Evolutionary conservation across 192 early-diverging fungal genomes (phyloP).

Genomic region (Coemansia sp.): DNA sequence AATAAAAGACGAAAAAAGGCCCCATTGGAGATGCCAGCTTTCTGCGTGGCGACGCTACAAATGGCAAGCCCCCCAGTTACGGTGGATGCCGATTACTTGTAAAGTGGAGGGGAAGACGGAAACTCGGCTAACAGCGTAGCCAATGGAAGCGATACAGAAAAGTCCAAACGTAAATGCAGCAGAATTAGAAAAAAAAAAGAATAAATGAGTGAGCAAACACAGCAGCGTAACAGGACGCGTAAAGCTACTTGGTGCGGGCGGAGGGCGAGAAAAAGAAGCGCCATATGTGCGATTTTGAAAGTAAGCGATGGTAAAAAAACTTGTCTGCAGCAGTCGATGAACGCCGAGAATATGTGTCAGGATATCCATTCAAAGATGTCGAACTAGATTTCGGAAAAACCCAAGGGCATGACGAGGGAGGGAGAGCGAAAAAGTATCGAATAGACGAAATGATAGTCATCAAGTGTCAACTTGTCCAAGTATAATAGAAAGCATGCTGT

Average conservation of each 20-base stretch:
- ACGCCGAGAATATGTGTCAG: too few relatives aligned
- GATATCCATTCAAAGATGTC: too few relatives aligned
- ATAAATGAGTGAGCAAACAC: neutral
- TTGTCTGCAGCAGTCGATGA: too few relatives aligned
- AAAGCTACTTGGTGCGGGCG: neutral
- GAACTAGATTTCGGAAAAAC: too few relatives aligned
- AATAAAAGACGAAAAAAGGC: neutral
- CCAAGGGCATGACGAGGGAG: too few relatives aligned
- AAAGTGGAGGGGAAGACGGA: neutral
- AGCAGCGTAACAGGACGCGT: neutral
- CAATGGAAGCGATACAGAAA: neutral
- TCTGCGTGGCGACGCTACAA: neutral
- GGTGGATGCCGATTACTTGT: neutral
- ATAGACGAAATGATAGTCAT: too few relatives aligned
- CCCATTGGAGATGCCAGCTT: too few relatives aligned
- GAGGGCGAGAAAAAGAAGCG: neutral
- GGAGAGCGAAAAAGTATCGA: too few relatives aligned
- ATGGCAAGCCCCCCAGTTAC: neutral
- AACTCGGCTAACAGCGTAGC: neutral
- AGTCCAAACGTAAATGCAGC: conserved; percentile 4
- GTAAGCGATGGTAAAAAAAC: neutral
- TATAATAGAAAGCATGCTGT: too few relatives aligned
- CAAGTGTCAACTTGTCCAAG: too few relatives aligned
- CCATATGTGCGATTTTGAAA: neutral
- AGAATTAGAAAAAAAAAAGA: too few relatives aligned